Percentiles rank a stretch among this genome's conserved stretches.
Conservation (phyloP, 306 rosid genomes). For the Cicer yamashitae region DNA sequence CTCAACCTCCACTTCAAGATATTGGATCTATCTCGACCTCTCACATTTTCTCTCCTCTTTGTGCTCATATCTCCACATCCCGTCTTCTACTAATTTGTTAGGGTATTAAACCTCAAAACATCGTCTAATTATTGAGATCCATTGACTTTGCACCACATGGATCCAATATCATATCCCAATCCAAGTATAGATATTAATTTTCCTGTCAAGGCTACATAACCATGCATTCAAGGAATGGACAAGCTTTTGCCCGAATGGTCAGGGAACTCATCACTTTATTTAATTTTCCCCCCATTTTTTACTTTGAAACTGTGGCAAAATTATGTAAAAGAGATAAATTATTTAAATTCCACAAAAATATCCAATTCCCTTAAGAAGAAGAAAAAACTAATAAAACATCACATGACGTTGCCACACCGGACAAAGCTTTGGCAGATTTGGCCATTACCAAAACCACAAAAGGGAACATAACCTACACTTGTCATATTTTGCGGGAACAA, state of each 20-base stretch:
- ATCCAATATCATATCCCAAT: too few relatives aligned
- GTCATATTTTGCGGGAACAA: slow-evolving; percentile 34
- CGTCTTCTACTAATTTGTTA: too few relatives aligned
- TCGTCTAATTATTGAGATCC: too few relatives aligned
- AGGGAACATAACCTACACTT: slow-evolving; percentile 23
- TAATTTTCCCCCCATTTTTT: not conserved
- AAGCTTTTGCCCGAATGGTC: not conserved
- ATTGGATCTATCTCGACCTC: too few relatives aligned
- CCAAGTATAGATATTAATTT: too few relatives aligned
- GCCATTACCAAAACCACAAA: not conserved
- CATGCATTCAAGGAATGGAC: not conserved
- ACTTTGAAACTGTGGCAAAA: not conserved
- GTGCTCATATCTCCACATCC: too few relatives aligned
- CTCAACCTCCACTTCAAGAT: too few relatives aligned
- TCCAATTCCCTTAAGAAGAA: not conserved
- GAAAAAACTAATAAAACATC: not conserved
- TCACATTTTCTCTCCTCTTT: too few relatives aligned
- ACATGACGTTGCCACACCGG: not conserved
- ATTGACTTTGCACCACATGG: too few relatives aligned
- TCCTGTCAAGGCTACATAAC: not conserved
- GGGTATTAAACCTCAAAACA: too few relatives aligned
- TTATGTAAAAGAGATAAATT: not conserved
- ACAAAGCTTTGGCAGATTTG: not conserved
- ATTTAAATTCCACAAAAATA: not conserved
- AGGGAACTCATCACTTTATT: not conserved